These are phyloP conservation scores for Magnusiomyces ingens DNA, from an alignment of 1,139 yeast species.

Conservation along the genomic window DNA sequence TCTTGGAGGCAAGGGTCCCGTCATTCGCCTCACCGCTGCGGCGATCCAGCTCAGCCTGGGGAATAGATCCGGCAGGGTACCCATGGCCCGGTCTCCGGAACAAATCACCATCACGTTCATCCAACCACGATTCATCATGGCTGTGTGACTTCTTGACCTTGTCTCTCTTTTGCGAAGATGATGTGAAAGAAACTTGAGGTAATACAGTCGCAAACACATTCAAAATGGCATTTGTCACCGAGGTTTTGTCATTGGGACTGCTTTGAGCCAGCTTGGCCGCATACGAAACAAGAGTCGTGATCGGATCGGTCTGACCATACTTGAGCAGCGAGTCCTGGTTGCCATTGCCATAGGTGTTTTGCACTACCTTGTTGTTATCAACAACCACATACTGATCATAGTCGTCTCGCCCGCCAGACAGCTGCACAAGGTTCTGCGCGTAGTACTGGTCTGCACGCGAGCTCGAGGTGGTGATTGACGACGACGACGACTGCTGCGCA, in stretches of 20 bases:
- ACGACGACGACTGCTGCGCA: conserved; percentile 2
- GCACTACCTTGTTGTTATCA: conserved; percentile 1
- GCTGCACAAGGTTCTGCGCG: conserved; percentile 7
- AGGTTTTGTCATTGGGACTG: not conserved
- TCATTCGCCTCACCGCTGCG: not conserved
- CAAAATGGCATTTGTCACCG: conserved; percentile 9
- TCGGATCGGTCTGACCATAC: conserved; percentile 11
- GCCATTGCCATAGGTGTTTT: conserved; percentile 8
- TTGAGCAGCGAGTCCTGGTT: conserved; percentile 5
- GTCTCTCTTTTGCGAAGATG: not conserved
- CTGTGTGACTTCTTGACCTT: not conserved
- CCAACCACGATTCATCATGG: not conserved
- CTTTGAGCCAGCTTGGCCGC: conserved; percentile 12
- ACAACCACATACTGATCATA: conserved; percentile 12
- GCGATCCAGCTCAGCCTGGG: too few relatives aligned
- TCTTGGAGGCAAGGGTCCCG: not conserved
- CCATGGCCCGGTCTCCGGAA: not conserved
- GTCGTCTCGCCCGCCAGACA: conserved; percentile 5
- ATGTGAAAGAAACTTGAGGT: not conserved
- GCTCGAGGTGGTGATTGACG: conserved; percentile 3
- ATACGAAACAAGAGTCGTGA: conserved; percentile 12
- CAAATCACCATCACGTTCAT: not conserved
- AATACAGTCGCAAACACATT: conserved; percentile 9
- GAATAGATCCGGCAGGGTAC: not conserved
- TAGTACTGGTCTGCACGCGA: conserved; percentile 12